phyloP scores from a whole-genome alignment of 805 yeast species.

The Pichia nanzhaoensis region DNA sequence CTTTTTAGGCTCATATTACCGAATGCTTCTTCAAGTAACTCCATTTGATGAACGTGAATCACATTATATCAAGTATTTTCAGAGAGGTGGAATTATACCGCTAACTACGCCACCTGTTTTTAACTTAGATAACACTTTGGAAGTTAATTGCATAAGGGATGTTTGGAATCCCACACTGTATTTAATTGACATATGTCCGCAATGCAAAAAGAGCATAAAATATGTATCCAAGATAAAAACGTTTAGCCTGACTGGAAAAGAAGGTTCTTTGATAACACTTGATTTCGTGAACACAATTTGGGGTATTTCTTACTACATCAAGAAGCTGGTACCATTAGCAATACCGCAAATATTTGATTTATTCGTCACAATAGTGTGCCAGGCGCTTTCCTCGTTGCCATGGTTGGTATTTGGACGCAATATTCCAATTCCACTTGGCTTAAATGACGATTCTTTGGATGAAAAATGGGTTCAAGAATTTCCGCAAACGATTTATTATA shows the following conservation, averaged over 20 bases:
- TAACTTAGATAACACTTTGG: neutral
- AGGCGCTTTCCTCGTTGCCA: neutral
- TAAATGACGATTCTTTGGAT: neutral
- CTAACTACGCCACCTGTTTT: neutral
- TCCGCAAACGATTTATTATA: too few species aligned
- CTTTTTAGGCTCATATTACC: too few species aligned
- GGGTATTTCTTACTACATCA: too few species aligned
- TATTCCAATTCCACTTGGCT: neutral
- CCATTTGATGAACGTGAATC: neutral
- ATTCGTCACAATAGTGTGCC: neutral
- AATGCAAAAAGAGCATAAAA: neutral
- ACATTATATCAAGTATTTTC: slow-evolving; percentile 1
- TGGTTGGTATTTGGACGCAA: slow-evolving; percentile 1
- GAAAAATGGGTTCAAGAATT: too few species aligned
- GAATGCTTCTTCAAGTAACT: neutral
- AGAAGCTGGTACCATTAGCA: too few species aligned
- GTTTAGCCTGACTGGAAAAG: neutral
- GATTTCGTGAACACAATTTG: too few species aligned
- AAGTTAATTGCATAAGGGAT: neutral
- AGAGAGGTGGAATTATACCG: neutral
- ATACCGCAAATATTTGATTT: too few species aligned
- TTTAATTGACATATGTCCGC: slow-evolving; percentile 5
- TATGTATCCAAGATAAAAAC: neutral
- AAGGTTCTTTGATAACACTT: too few species aligned
- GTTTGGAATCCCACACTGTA: neutral